Conservation (phyloP, 2,329 filamentous ascomycete species). For the Xylariales sp. region DNA sequence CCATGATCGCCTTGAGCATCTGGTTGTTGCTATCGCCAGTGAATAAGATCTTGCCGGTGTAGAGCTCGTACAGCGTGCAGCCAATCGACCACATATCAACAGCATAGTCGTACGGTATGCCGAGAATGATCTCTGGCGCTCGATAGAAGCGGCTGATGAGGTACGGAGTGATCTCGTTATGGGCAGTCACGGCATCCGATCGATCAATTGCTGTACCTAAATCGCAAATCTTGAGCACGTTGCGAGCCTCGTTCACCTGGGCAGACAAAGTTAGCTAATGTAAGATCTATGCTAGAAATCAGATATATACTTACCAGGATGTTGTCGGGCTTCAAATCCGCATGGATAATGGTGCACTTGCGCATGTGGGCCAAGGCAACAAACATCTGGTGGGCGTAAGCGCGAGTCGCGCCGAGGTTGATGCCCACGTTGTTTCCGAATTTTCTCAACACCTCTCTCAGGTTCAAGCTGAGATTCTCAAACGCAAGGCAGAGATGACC, state of each 20-base stretch:
- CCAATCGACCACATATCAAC: constrained; percentile 98
- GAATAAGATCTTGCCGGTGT: constrained; percentile 96
- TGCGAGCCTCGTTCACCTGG: constrained; percentile 74
- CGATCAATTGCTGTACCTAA: constrained; percentile 92
- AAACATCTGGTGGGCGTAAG: constrained; percentile 93
- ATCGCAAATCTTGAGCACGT: constrained; percentile 90
- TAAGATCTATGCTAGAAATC: not conserved
- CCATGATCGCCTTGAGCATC: constrained; percentile 95
- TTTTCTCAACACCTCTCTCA: constrained; percentile 91
- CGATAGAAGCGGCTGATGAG: constrained; percentile 96
- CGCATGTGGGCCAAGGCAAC: constrained; percentile 81
- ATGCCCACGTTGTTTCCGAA: constrained; percentile 93
- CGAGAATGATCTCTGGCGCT: constrained; percentile 93
- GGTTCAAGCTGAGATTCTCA: constrained; percentile 88
- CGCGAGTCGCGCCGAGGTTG: constrained; percentile 79
- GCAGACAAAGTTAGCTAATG: constrained; percentile 18
- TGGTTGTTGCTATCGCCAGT: constrained; percentile 95
- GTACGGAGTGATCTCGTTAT: constrained; percentile 87
- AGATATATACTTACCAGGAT: constrained; percentile 64
- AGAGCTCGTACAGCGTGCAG: constrained; percentile 94
- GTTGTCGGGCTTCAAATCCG: constrained; percentile 96
- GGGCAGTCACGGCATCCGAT: constrained; percentile 66
- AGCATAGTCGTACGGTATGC: constrained; percentile 91
- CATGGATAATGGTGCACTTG: constrained; percentile 90
- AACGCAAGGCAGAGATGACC: constrained; percentile 95